Base-by-base conservation (phyloP, 139 green algal genomes). In the Chlamydomonas sphaeroides region DNA sequence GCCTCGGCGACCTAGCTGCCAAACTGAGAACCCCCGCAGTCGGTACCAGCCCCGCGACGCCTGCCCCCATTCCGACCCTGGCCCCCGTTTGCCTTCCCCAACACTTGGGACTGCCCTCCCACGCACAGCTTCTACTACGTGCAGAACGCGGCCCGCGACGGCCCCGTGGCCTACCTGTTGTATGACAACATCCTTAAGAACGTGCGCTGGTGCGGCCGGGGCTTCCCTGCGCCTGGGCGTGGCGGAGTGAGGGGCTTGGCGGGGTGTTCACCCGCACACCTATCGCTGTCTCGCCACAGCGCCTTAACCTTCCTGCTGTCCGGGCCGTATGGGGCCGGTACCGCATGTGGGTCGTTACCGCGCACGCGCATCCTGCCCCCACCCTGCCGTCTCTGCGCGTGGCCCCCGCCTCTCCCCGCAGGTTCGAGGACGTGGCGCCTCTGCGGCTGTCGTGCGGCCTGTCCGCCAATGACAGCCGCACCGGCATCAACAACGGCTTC, bases 131-230 rank as follows among this genome's bases (percentile, higher is more conserved):
- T 83, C 59, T 83, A 83, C 75, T 83, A 83, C 75, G 56, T 83
- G 3, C 63, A 56, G 26, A 83, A 83, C 65, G 77, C 77, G 2
- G 30, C 65, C 3, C 45, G 35, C 42, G 26, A 26, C 77, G 77
- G 77, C 10, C 65, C 77, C 4, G 77, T 66, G 45, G 77, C 77
- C 32, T 83, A 68, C 77, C 32, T 67, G 32, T 33, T 83, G 77
- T 83, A 83, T 65, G 77, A 83, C 65, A 38, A 73, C 49, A 75
- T 74, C 14, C 63, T 73, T 1, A 73, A 74, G 77, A 83, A 75
- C 35, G 65, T 75, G 38, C 63, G 77, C 18, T 83, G 77, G 77
- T 80, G 74, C 1, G 66, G n/a, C n/a, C n/a, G n/a, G n/a, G n/a
- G n/a, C n/a, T n/a, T n/a, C n/a, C n/a, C n/a, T n/a, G n/a, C n/a